Percentiles rank a stretch among this genome's conserved stretches.
Evolutionary conservation across 306 rosid species (phyloP).

Genomic region (Biancaea sappan): DNA sequence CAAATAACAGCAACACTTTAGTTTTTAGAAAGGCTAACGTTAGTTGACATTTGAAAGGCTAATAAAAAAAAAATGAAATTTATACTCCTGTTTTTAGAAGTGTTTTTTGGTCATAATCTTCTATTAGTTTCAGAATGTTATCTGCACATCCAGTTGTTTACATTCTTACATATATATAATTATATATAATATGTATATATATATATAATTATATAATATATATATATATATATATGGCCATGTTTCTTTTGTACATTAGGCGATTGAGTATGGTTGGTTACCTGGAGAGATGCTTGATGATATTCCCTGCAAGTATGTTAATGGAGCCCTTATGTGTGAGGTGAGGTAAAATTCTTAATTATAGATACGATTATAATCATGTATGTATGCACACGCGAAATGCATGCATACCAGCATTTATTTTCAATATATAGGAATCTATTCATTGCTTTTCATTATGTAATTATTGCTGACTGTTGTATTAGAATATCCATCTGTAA

Average conservation of each 20-base stretch:
- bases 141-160: not conserved
- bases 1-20: too few species aligned
- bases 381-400: not conserved
- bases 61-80: not conserved
- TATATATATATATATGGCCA: too few species aligned
- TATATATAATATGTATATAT: too few species aligned
- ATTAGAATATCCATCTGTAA: not conserved
- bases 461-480: not conserved
- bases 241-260: constrained; percentile 38
- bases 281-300: constrained; percentile 71
- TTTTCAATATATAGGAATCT: not conserved
- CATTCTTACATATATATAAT: too few species aligned
- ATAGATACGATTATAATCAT: not conserved
- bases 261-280: constrained; percentile 70
- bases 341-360: constrained; percentile 37
- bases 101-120: not conserved
- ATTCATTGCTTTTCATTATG: not conserved
- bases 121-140: not conserved
- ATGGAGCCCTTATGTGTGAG: constrained; percentile 71
- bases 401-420: not conserved
- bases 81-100: not conserved
- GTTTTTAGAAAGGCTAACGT: too few species aligned
- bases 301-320: constrained; percentile 66
- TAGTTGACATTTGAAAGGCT: not conserved
- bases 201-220: too few species aligned